Percentiles rank a stretch among this genome's conserved stretches.
Conservation (phyloP, 2,329 filamentous ascomycete genomes). For the Penicillium sp. region DNA sequence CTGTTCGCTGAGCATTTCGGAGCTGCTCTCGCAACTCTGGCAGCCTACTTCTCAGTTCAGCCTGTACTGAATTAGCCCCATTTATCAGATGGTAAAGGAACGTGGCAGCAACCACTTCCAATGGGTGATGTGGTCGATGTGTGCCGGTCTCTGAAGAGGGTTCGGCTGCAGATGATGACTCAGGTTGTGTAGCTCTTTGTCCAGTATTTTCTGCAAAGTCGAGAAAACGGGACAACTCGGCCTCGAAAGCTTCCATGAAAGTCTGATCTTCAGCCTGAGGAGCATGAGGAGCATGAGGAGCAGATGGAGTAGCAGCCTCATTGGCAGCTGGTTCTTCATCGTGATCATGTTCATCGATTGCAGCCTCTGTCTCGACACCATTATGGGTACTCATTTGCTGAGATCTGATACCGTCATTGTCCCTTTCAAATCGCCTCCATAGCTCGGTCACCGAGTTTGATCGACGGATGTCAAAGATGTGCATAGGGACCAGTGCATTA, state of each 20-base stretch:
- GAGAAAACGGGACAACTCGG: slow-evolving; percentile 44
- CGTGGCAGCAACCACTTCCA: slow-evolving; percentile 37
- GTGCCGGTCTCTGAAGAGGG: slow-evolving; percentile 16
- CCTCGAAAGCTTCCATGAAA: slow-evolving; percentile 46
- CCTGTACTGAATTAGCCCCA: slow-evolving; percentile 41
- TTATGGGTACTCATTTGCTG: slow-evolving; percentile 6
- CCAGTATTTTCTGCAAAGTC: slow-evolving; percentile 21
- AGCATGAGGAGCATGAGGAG: slow-evolving; percentile 23
- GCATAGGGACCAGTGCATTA: slow-evolving; percentile 39
- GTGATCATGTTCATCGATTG: slow-evolving; percentile 4
- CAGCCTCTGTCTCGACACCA: not conserved
- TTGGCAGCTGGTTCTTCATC: slow-evolving; percentile 23
- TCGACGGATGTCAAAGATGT: slow-evolving; percentile 52
- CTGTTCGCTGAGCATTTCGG: slow-evolving; percentile 37
- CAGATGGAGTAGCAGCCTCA: slow-evolving; percentile 5
- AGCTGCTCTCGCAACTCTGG: slow-evolving; percentile 46
- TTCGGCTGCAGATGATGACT: slow-evolving; percentile 16
- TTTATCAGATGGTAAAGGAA: slow-evolving; percentile 40
- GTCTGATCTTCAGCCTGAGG: slow-evolving; percentile 33
- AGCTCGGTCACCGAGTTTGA: slow-evolving; percentile 44
- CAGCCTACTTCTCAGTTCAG: slow-evolving; percentile 41
- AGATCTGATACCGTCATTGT: not conserved
- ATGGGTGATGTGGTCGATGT: slow-evolving; percentile 28
- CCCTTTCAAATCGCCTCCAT: slow-evolving; percentile 42
- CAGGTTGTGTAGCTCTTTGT: slow-evolving; percentile 16